These are phyloP conservation scores for Barnettozyma vustinii DNA, from an alignment of 805 yeast genomes.

Conservation along the genomic window DNA sequence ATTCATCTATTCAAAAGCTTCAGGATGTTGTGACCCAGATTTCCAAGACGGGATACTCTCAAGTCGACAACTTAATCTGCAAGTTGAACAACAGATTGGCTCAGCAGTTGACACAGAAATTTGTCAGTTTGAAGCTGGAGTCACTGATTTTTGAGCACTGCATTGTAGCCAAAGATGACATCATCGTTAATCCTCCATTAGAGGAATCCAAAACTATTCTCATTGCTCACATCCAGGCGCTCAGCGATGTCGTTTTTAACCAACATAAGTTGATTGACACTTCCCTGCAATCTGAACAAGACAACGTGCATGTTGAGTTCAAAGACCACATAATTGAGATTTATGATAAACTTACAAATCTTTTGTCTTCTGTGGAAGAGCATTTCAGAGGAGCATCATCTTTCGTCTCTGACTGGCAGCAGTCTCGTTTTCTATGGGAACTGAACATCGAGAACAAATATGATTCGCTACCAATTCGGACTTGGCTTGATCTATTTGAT, in stretches of 20 bases:
- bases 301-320: slow-evolving; percentile 5
- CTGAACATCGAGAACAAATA: slow-evolving; percentile 38
- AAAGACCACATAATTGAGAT: slow-evolving; percentile 3
- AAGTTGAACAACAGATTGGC: slow-evolving; percentile 30
- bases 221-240: slow-evolving; percentile 23
- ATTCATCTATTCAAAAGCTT: slow-evolving; percentile 19
- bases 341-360: slow-evolving; percentile 15
- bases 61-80: slow-evolving; percentile 28
- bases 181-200: slow-evolving; percentile 37
- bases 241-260: slow-evolving; percentile 16
- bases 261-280: slow-evolving; percentile 25
- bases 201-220: slow-evolving; percentile 31
- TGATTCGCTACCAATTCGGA: slow-evolving; percentile 28
- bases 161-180: slow-evolving; percentile 31
- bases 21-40: slow-evolving; percentile 34
- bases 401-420: slow-evolving; percentile 48
- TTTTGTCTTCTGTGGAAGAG: slow-evolving; percentile 29
- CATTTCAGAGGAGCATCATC: slow-evolving; percentile 25
- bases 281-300: slow-evolving; percentile 16
- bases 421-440: slow-evolving; percentile 57
- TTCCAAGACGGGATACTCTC: slow-evolving; percentile 32
- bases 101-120: slow-evolving; percentile 27
- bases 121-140: slow-evolving; percentile 9
- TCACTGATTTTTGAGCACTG: slow-evolving; percentile 25
- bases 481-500: slow-evolving; percentile 45